A percentile compares a stretch with the other conserved stretches of the same genome.
These are phyloP conservation scores for Malus hybrid DNA, from an alignment of 331 rosid species.

Conservation along the genomic window DNA sequence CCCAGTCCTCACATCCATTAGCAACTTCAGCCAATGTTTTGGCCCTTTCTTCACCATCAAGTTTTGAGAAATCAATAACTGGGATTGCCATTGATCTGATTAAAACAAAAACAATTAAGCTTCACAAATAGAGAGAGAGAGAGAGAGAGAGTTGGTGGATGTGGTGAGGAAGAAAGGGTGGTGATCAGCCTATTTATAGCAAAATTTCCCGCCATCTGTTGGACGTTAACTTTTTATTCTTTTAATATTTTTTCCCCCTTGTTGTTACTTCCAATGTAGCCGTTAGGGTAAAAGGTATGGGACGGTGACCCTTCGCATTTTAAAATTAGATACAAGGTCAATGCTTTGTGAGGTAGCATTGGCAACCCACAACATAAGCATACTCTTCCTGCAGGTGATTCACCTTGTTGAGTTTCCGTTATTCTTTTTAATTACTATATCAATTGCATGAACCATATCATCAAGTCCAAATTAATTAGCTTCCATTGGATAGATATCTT, in stretches of 20 bases:
- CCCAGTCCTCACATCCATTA: slow-evolving; percentile 94
- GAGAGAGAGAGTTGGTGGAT: slow-evolving; percentile 2
- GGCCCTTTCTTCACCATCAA: slow-evolving; percentile 70
- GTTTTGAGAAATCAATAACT: slow-evolving; percentile 91
- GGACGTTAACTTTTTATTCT: slow-evolving; percentile 34
- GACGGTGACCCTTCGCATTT: slow-evolving; percentile 51
- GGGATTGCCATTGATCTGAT: slow-evolving; percentile 58
- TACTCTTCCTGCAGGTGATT: slow-evolving; percentile 37
- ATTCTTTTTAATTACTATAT: background rate
- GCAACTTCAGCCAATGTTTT: slow-evolving; percentile 68
- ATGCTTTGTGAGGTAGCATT: slow-evolving; percentile 39
- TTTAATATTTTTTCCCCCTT: background rate
- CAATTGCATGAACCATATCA: slow-evolving; percentile 8
- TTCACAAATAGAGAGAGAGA: background rate
- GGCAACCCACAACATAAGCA: slow-evolving; percentile 34
- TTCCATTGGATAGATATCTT: slow-evolving; percentile 16
- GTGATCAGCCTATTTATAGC: slow-evolving; percentile 49
- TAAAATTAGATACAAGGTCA: slow-evolving; percentile 30
- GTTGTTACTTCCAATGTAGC: slow-evolving; percentile 28
- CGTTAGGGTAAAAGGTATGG: slow-evolving; percentile 39
- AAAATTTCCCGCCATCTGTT: slow-evolving; percentile 41
- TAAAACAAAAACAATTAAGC: background rate
- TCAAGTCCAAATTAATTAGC: slow-evolving; percentile 4
- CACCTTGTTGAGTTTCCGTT: slow-evolving; percentile 16
- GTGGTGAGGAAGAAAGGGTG: slow-evolving; percentile 10